These are phyloP conservation scores for Biscogniauxia sp. DNA, from an alignment of 2,329 filamentous ascomycete genomes.

Conservation along the genomic window DNA sequence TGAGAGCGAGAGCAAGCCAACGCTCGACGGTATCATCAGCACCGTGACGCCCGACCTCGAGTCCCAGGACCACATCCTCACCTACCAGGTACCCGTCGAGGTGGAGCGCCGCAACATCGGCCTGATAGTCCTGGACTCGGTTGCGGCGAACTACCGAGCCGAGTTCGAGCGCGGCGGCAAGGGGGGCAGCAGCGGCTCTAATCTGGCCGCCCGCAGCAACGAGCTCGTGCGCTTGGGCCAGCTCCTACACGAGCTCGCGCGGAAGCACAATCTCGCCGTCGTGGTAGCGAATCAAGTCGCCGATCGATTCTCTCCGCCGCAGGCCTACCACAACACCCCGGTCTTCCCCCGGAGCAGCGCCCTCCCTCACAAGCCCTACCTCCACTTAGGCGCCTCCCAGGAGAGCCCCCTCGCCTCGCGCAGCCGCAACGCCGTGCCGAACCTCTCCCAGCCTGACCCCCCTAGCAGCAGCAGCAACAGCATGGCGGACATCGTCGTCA, in stretches of 20 bases:
- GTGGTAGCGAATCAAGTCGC: constrained; percentile 95
- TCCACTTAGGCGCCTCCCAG: constrained; percentile 29
- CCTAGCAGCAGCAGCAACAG: constrained; percentile 44
- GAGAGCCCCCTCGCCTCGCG: constrained; percentile 52
- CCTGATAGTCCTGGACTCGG: constrained; percentile 82
- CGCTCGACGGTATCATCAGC: constrained; percentile 73
- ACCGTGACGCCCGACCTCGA: constrained; percentile 87
- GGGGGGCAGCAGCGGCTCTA: constrained; percentile 40
- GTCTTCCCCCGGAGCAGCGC: background rate
- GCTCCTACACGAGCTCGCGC: constrained; percentile 72
- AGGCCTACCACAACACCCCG: background rate
- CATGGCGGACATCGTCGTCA: constrained; percentile 33
- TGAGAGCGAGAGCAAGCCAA: constrained; percentile 43
- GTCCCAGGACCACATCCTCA: constrained; percentile 90
- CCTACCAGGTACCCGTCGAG: constrained; percentile 86
- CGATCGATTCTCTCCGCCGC: constrained; percentile 64
- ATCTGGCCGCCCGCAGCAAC: constrained; percentile 71
- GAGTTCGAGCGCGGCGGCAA: constrained; percentile 68
- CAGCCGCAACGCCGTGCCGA: constrained; percentile 31
- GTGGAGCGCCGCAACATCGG: constrained; percentile 74
- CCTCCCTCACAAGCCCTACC: constrained; percentile 1
- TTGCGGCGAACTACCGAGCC: constrained; percentile 92
- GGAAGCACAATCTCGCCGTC: constrained; percentile 71
- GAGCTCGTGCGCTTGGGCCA: constrained; percentile 77
- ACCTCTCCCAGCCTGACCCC: constrained; percentile 33